A percentile compares a stretch with the other conserved stretches of the same genome.
Evolutionary conservation across 768 basidiomycete species (phyloP).

Genomic region (Pisolithus albus): DNA sequence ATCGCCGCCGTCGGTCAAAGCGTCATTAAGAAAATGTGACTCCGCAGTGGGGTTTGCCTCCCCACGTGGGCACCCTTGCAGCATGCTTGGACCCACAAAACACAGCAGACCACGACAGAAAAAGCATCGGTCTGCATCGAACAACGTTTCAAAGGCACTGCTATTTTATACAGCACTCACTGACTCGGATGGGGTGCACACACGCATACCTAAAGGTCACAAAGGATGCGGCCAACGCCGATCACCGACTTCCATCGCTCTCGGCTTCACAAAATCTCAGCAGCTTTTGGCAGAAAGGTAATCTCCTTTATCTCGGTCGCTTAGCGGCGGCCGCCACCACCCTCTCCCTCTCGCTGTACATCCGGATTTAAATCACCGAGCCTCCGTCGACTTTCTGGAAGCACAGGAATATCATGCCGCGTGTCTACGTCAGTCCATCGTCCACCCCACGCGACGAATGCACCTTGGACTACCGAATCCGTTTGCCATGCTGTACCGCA

Average conservation of each 20-base stretch:
- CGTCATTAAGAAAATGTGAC: constrained; percentile 23
- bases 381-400: background rate
- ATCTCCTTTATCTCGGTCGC: background rate
- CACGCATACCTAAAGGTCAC: background rate
- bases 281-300: background rate
- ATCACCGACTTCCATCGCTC: background rate
- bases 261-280: background rate
- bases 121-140: background rate
- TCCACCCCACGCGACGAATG: background rate
- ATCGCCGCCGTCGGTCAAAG: constrained; percentile 2
- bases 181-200: no score
- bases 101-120: background rate
- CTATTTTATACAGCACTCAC: no score
- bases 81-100: background rate
- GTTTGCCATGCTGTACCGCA: constrained; percentile 64
- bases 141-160: no score
- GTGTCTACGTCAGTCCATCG: background rate
- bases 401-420: background rate
- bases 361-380: background rate
- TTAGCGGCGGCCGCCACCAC: background rate
- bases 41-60: constrained; percentile 13
- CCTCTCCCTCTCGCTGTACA: background rate
- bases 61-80: constrained; percentile 4
- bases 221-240: background rate
- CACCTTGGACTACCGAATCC: constrained; percentile 58